A percentile compares a stretch with the other conserved stretches of the same genome.
These are phyloP conservation scores for Xylaria palmicola DNA, from an alignment of 495 filamentous ascomycete genomes.

Conservation along the genomic window DNA sequence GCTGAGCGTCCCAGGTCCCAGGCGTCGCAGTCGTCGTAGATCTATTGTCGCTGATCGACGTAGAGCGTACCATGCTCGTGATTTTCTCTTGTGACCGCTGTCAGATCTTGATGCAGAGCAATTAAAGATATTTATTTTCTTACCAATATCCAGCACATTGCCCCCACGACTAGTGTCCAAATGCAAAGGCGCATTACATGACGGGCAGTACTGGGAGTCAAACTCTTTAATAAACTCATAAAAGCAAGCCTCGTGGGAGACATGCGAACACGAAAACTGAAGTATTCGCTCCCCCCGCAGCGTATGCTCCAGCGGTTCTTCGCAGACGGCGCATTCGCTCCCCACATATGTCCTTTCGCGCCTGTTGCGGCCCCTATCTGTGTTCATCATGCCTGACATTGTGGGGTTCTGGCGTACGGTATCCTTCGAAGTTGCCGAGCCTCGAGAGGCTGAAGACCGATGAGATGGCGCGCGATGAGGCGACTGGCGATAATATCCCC, in stretches of 20 bases:
- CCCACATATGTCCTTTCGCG: slow-evolving; percentile 95
- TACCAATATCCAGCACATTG: slow-evolving; percentile 93
- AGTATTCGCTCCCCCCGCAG: slow-evolving; percentile 91
- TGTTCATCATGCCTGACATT: slow-evolving; percentile 60
- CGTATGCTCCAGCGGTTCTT: slow-evolving; percentile 96
- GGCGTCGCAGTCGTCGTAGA: slow-evolving; percentile 49
- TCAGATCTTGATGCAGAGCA: slow-evolving; percentile 20
- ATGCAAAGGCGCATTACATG: slow-evolving; percentile 89
- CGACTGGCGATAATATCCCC: slow-evolving; percentile 29
- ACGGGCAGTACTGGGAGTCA: slow-evolving; percentile 92
- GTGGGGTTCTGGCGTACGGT: slow-evolving; percentile 30
- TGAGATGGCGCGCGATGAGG: slow-evolving; percentile 42
- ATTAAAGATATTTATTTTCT: slow-evolving; percentile 26
- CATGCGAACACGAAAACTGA: slow-evolving; percentile 93
- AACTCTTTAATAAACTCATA: slow-evolving; percentile 97
- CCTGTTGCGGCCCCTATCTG: slow-evolving; percentile 77
- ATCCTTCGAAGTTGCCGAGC: slow-evolving; percentile 39
- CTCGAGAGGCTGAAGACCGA: slow-evolving; percentile 41
- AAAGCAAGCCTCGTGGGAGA: slow-evolving; percentile 97
- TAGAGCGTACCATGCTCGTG: slow-evolving; percentile 87
- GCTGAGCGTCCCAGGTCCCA: slow-evolving; percentile 50
- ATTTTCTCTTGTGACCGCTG: slow-evolving; percentile 71
- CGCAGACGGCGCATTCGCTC: slow-evolving; percentile 91
- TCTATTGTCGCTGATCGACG: slow-evolving; percentile 65
- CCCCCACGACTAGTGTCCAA: slow-evolving; percentile 94